Evolutionary conservation across 179 eudicot genomes (phyloP), one percentile per base, ranked within the genome.

Genomic region (Spergularia azorica): DNA sequence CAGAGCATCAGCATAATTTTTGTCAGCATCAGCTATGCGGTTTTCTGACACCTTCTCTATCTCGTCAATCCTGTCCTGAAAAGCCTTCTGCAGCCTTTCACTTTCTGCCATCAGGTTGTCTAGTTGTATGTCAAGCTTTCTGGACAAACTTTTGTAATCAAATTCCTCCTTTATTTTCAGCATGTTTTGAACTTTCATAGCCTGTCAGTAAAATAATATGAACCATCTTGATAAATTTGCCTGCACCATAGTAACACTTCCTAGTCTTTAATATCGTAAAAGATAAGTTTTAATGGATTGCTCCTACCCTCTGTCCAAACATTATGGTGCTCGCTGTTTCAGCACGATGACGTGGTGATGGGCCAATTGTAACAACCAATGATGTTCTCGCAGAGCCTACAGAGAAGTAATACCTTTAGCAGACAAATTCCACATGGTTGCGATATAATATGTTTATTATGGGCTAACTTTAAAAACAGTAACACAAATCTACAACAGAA

Each of bases 111-210:
- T 88, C 78, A 93, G 88, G 83, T 91, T 93, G 84, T 95, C 98
- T 56, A 95, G 72, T 85, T 95, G 95, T 71, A 95, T 90, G 77
- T 91, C 97, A 84, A 95, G 97, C 85, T 88, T 89, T 83, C 96
- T 86, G 14, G 97, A 87, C 85, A 95, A 88, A 84, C 95, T 93
- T 80, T 93, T 95, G 88, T 95, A 95, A 79, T 95, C 98, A 78
- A 91, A 95, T 73, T 95, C 98, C 79, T 95, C 98, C 87, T 95
- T 95, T 76, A 93, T 91, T 76, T 95, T 93, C 85, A 95, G 76
- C 97, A 95, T 95, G 84, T 91, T 95, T 83, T 91, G 90, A 71
- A 95, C 99, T 88, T 93, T 95, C 99, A 93, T 93, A 67, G 98
- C 97, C 98, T 95, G 84, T 43, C 8, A 43, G 48, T 16, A 75